A percentile compares a stretch with the other conserved stretches of the same genome.
Conservation (phyloP, 1,139 yeast genomes). For the Nakaseomyces uthaithaninus region DNA sequence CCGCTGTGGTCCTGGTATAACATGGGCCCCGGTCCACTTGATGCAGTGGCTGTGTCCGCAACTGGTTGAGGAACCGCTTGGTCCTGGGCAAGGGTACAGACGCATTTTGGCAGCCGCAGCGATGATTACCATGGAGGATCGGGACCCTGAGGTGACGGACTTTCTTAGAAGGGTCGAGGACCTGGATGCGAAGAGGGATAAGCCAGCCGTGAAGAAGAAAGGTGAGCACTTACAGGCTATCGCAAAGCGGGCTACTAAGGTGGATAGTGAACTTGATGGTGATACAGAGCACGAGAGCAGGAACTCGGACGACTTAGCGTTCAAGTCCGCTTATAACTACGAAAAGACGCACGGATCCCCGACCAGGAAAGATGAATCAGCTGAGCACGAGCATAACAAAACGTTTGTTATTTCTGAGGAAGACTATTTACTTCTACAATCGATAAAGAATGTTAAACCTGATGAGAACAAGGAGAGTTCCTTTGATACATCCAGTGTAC, state of each 20-base stretch:
- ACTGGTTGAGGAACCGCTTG: too few species aligned
- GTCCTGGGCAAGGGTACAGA: background rate
- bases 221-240: conserved; percentile 4
- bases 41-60: too few species aligned
- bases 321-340: conserved; percentile 35
- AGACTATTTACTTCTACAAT: conserved; percentile 25
- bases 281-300: conserved; percentile 1
- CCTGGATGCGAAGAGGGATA: conserved; percentile 13
- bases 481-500: too few species aligned
- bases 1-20: too few species aligned
- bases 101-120: background rate
- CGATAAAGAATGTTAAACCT: conserved; percentile 12
- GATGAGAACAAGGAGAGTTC: too few species aligned
- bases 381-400: background rate
- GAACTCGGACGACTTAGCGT: conserved; percentile 23
- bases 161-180: conserved; percentile 21
- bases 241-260: background rate
- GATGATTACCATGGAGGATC: conserved; percentile 4
- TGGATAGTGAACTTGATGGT: background rate
- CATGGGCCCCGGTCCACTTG: too few species aligned
- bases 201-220: conserved; percentile 9
- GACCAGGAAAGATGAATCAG: background rate
- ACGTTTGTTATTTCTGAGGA: conserved; percentile 25
- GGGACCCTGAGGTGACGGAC: conserved; percentile 12
- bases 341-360: conserved; percentile 29